These are phyloP conservation scores for Erodium trifolium DNA, from an alignment of 441 rosid species.

Conservation along the genomic window DNA sequence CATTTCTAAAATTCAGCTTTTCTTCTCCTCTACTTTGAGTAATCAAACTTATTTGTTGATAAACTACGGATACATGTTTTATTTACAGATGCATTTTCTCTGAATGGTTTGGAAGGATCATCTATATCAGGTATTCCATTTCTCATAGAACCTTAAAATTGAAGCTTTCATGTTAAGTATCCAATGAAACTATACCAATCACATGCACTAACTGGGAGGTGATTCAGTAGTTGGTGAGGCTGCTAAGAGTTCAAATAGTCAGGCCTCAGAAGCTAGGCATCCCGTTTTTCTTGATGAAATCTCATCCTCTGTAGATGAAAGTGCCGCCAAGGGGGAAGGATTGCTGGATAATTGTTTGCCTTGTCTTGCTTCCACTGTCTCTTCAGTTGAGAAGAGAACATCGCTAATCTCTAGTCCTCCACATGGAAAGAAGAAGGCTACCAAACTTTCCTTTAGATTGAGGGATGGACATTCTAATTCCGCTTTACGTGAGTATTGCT, in stretches of 20 bases:
- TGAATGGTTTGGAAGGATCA: slow-evolving; percentile 47
- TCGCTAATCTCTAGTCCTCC: slow-evolving; percentile 69
- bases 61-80: slow-evolving; percentile 10
- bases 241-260: slow-evolving; percentile 23
- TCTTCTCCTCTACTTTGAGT: slow-evolving; percentile 11
- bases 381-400: slow-evolving; percentile 65
- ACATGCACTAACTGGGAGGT: slow-evolving; percentile 33
- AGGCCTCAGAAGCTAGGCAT: slow-evolving; percentile 34
- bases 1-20: slow-evolving; percentile 12
- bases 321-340: slow-evolving; percentile 43
- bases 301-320: no score
- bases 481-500: slow-evolving; percentile 41
- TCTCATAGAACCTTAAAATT: slow-evolving; percentile 30
- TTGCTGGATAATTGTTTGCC: slow-evolving; percentile 67
- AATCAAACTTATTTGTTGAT: slow-evolving; percentile 8
- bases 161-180: slow-evolving; percentile 24
- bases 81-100: slow-evolving; percentile 50
- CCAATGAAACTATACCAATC: slow-evolving; percentile 25
- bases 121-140: slow-evolving; percentile 38
- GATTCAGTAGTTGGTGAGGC: slow-evolving; percentile 9
- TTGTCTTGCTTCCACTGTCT: slow-evolving; percentile 59
- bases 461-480: slow-evolving; percentile 15
- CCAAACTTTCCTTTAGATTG: slow-evolving; percentile 21
- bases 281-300: slow-evolving; percentile 17
- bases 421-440: slow-evolving; percentile 48